Conservation (phyloP, 768 basidiomycete species). For the Leccinum pellstonianum region DNA sequence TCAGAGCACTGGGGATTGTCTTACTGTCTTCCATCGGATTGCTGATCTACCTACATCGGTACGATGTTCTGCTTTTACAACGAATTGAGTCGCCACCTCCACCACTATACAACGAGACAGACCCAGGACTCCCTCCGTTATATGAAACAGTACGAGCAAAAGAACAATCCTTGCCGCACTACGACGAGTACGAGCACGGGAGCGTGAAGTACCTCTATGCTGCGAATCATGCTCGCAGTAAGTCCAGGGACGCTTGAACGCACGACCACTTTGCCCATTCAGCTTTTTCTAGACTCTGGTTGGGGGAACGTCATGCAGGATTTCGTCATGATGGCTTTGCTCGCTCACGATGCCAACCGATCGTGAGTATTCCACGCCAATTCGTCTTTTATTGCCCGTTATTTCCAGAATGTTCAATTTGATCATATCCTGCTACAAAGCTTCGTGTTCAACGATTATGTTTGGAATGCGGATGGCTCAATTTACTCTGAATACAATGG, state of each 20-base stretch:
- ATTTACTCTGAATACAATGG: constrained; percentile 38
- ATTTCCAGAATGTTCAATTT: constrained; percentile 4
- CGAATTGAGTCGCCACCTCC: background rate
- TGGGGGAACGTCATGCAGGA: constrained; percentile 46
- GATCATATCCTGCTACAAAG: constrained; percentile 19
- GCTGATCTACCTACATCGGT: constrained; percentile 14
- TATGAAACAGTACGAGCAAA: constrained; percentile 38
- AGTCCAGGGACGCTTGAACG: background rate
- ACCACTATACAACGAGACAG: background rate
- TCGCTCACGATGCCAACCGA: constrained; percentile 36
- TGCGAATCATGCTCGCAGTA: constrained; percentile 45
- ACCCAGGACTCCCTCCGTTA: constrained; percentile 37
- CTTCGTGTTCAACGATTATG: constrained; percentile 44
- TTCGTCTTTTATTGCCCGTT: background rate
- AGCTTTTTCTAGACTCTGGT: constrained; percentile 32
- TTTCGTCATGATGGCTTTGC: constrained; percentile 34
- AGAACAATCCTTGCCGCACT: constrained; percentile 44
- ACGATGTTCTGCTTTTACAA: background rate
- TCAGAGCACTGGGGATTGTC: constrained; percentile 13
- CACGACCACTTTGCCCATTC: background rate
- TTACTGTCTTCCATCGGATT: constrained; percentile 12
- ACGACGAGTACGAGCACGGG: constrained; percentile 35
- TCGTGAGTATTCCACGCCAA: constrained; percentile 27
- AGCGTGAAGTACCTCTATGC: constrained; percentile 44
- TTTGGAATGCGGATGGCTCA: constrained; percentile 38